Evolutionary conservation across 768 basidiomycete species (phyloP), one percentile per base, ranked within the genome.

Genomic region (Boletus vermiculosoides): DNA sequence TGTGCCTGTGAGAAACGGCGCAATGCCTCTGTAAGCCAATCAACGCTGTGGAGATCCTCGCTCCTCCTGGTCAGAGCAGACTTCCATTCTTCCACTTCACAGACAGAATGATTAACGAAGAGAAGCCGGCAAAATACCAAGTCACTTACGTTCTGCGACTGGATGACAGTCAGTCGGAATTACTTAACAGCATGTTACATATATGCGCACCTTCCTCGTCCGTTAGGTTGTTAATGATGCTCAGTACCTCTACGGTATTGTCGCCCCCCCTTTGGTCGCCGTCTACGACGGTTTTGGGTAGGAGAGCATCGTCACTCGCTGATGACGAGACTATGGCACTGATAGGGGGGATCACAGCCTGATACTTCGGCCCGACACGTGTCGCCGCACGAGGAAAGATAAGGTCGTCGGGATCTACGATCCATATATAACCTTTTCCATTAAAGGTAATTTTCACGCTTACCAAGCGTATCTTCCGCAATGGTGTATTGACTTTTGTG

Each of bases 321-420:
- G 80, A 80, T 60, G 76, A 72, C 11, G 78, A 74, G 47, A 66
- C 66, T 54, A 73, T 65, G 54, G 76, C 67, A 68, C 70, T 44
- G 28, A 61, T 50, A 52, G 58, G 66, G 46, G 80, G 83, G 16
- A 84, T 84, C 59, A 66, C 77, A 44, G 80, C 89, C 72, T 98
- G 94, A 67, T 83, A 98, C 68, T 91, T 94, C 40, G 85, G 81
- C 16, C 94, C 94, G 37, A 93, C 81, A n/a, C 95, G 87, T 23
- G 92, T 95, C 8, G 92, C 88, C 15, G 93, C 87, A 56, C 94
- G 88, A 57, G 96, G 95, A 71, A 94, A 98, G 70, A 98, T 96
- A 57, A 94, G 84, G 76, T 99, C 96, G 72, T 99, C 94, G 46
- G 92, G 86, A 79, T 98, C 96, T 94, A 71, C 61, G 54, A 57